Percentiles rank a stretch among this genome's conserved stretches.
Conservation (phyloP, 1,139 yeast species). For the Spathaspora sp. region DNA sequence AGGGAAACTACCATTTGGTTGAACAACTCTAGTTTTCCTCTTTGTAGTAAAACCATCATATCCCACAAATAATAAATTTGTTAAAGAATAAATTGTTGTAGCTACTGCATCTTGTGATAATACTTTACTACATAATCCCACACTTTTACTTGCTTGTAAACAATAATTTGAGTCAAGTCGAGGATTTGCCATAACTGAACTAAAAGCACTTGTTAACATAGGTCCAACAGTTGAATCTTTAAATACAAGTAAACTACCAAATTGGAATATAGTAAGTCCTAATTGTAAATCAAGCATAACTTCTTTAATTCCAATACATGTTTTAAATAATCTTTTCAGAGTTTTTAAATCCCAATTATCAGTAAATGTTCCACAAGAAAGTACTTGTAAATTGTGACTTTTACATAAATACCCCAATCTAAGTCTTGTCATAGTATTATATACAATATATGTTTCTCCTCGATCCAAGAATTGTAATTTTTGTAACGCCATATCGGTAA, state of each 20-base stretch:
- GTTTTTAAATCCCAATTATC: constrained; percentile 36
- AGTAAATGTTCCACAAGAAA: constrained; percentile 44
- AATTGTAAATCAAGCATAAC: constrained; percentile 47
- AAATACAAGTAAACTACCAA: constrained; percentile 54
- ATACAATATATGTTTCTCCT: constrained; percentile 46
- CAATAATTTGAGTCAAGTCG: constrained; percentile 29
- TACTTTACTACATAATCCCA: constrained; percentile 46
- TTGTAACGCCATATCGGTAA: constrained; percentile 36
- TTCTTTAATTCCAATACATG: constrained; percentile 40
- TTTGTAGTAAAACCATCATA: constrained; percentile 32
- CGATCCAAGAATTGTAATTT: constrained; percentile 45
- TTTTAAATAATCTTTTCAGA: constrained; percentile 35
- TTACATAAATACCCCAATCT: constrained; percentile 44
- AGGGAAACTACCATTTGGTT: constrained; percentile 10
- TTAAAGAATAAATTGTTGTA: constrained; percentile 81
- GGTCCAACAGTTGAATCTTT: constrained; percentile 48
- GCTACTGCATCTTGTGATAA: constrained; percentile 78
- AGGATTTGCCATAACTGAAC: constrained; percentile 50
- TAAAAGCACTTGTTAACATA: constrained; percentile 48
- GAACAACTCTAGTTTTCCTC: neutral
- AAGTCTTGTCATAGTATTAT: constrained; percentile 39
- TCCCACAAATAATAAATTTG: constrained; percentile 68
- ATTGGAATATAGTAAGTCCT: constrained; percentile 49
- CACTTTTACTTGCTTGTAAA: constrained; percentile 37
- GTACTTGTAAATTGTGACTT: constrained; percentile 38